A percentile compares a stretch with the other conserved stretches of the same genome.
Conservation (phyloP, 2,329 filamentous ascomycete genomes). For the Lachnellula cervina region DNA sequence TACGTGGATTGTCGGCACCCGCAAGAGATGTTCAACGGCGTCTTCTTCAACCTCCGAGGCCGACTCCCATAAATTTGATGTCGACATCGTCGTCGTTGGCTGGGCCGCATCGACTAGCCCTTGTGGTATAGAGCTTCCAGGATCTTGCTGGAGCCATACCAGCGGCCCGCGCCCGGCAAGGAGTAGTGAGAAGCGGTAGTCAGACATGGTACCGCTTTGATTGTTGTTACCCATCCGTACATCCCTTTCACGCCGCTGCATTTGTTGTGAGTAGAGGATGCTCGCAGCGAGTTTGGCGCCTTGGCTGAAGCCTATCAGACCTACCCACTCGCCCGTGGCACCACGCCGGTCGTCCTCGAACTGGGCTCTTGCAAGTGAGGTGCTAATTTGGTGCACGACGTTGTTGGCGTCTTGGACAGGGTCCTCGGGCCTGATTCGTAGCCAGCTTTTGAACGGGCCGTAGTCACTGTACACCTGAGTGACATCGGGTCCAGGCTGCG, state of each 20-base stretch:
- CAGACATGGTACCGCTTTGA: neutral
- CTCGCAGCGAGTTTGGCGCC: constrained; percentile 59
- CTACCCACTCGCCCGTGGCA: constrained; percentile 50
- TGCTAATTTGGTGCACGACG: constrained; percentile 38
- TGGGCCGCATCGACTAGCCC: too few relatives aligned
- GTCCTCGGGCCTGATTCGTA: constrained; percentile 59
- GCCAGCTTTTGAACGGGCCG: constrained; percentile 61
- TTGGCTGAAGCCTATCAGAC: constrained; percentile 61
- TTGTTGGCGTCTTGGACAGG: constrained; percentile 40
- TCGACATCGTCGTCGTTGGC: too few relatives aligned
- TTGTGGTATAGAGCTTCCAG: too few relatives aligned
- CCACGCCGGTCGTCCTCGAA: constrained; percentile 46
- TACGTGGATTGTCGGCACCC: constrained; percentile 61
- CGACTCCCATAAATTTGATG: neutral
- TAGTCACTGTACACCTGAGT: constrained; percentile 58
- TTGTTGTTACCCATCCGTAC: neutral
- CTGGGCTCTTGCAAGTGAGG: constrained; percentile 43
- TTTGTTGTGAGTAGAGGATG: constrained; percentile 57
- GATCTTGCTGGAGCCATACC: constrained; percentile 33
- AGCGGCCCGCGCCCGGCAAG: constrained; percentile 58
- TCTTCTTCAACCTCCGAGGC: neutral
- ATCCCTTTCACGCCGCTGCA: constrained; percentile 19
- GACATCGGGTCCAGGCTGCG: constrained; percentile 57
- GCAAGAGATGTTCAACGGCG: constrained; percentile 39
- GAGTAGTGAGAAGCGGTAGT: constrained; percentile 57